Evolutionary conservation across 2,329 filamentous ascomycete genomes (phyloP).

Genomic region (Anisogramma anomala): DNA sequence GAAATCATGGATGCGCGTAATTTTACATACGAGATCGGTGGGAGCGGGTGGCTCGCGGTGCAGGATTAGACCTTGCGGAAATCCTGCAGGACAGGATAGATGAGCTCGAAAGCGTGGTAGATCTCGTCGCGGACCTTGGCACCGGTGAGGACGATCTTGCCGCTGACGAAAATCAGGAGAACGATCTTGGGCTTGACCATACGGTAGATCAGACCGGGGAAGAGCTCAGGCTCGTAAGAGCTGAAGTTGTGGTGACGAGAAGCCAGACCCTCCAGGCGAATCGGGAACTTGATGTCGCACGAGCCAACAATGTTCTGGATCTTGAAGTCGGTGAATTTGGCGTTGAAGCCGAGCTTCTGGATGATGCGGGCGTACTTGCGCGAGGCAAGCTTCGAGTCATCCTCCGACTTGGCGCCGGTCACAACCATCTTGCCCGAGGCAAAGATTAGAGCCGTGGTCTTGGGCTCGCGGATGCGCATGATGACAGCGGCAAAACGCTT

Average conservation of each 20-base stretch:
- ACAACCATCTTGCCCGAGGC: slow-evolving; percentile 99
- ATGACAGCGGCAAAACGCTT: slow-evolving; percentile 98
- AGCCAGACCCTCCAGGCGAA: slow-evolving; percentile 88
- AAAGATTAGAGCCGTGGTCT: slow-evolving; percentile 96
- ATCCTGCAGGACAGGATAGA: slow-evolving; percentile 84
- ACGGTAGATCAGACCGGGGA: slow-evolving; percentile 98
- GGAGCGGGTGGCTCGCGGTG: not conserved
- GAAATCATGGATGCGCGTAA: slow-evolving; percentile 32
- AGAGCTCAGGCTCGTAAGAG: slow-evolving; percentile 96
- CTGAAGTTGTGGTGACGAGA: slow-evolving; percentile 98
- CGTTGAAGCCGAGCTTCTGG: slow-evolving; percentile 98
- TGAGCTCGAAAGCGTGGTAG: slow-evolving; percentile 92
- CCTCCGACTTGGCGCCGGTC: slow-evolving; percentile 93
- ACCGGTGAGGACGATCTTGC: slow-evolving; percentile 95
- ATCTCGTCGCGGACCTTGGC: slow-evolving; percentile 98
- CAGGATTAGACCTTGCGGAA: slow-evolving; percentile 45
- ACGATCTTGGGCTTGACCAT: slow-evolving; percentile 99
- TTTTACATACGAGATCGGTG: slow-evolving; percentile 14
- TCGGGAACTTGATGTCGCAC: slow-evolving; percentile 98
- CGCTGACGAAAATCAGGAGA: slow-evolving; percentile 91
- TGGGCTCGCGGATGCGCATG: slow-evolving; percentile 98
- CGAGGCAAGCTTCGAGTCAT: slow-evolving; percentile 92
- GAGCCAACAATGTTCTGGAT: slow-evolving; percentile 99
- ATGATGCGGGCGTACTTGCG: slow-evolving; percentile 98
- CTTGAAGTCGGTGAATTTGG: slow-evolving; percentile 99